Evolutionary conservation across 1,139 yeast species (phyloP), one percentile per base, ranked within the genome.

Genomic region (Taphrina sp.): DNA sequence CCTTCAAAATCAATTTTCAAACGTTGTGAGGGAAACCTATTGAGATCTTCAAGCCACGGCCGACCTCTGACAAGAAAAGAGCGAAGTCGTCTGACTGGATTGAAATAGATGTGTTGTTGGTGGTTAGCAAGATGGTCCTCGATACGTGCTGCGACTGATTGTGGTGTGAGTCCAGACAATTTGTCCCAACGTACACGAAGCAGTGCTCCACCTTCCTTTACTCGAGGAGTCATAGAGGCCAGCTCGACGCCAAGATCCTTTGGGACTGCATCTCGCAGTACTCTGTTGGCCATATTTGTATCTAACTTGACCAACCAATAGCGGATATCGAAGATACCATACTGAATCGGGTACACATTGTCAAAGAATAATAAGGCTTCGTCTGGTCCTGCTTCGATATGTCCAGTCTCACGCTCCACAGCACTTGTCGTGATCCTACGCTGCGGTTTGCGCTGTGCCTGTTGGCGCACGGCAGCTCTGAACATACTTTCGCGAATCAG

Each of bases 21-120:
- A 20, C 76, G 74, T 10, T 75, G 71, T 59, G 84, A 81, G 7
- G 95, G 95, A 61, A 77, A 78, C 61, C 96, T 73, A 66, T 44
- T 44, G 14, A 92, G 74, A 67, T 92, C 98, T 69, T 92, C 97
- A 61, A 92, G 85, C 96, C 97, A 92, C 0, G 98, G 98, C 0
- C 80, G 76, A 58, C 98, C 98, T 63, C 84, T 83, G 0, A 94
- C 97, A 0, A 86, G 81, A 75, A 84, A 56, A 73, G 85, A 65
- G 71, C 68, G 70, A 81, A 76, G 65, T 68, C 71, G 56, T 68
- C 73, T 59, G 65, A 69, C 61, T 61, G 76, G 63, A 64, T 67
- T 65, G 64, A 62, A 66, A 66, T 69, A 65, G 3, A 66, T 68
- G 2, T 65, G 63, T n/a, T 59, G 45, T 7, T 57, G 58, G 19